A percentile compares a stretch with the other conserved stretches of the same genome.
Conservation (phyloP, 2,329 filamentous ascomycete genomes). For the Alternaria brassicae region DNA sequence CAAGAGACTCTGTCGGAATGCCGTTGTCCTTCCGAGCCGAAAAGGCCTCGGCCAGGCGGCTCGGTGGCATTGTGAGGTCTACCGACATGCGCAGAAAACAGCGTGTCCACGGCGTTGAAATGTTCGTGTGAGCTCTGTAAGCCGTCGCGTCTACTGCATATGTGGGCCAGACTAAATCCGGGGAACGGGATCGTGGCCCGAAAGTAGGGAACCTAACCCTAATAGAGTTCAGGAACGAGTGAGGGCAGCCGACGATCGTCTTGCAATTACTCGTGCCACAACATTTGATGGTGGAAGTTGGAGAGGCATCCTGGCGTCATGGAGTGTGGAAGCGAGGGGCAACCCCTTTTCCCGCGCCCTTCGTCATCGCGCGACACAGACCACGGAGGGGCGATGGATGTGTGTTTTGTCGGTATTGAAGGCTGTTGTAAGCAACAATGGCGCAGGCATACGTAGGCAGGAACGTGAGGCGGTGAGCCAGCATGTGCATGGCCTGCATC, state of each 20-base stretch:
- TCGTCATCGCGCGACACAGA: slow-evolving; percentile 36
- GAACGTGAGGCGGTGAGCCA: slow-evolving; percentile 38
- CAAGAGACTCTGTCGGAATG: slow-evolving; percentile 12
- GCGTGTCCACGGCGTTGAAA: neutral
- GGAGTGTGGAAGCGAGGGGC: slow-evolving; percentile 18
- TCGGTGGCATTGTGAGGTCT: slow-evolving; percentile 5
- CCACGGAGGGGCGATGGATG: slow-evolving; percentile 19
- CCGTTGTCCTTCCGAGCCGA: slow-evolving; percentile 7
- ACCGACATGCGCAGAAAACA: slow-evolving; percentile 4
- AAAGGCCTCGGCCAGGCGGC: slow-evolving; percentile 1
- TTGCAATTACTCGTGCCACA: slow-evolving; percentile 39
- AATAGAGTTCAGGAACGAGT: slow-evolving; percentile 46
- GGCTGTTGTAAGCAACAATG: slow-evolving; percentile 27
- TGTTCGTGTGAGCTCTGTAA: slow-evolving; percentile 10
- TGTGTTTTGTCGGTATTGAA: slow-evolving; percentile 14
- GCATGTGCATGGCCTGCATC: slow-evolving; percentile 28
- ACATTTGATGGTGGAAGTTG: slow-evolving; percentile 27
- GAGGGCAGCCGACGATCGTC: slow-evolving; percentile 40
- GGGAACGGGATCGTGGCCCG: slow-evolving; percentile 47
- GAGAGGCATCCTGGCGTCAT: slow-evolving; percentile 34
- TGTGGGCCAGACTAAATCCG: slow-evolving; percentile 39
- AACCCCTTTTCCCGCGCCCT: slow-evolving; percentile 33
- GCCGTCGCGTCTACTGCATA: slow-evolving; percentile 24
- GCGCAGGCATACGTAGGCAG: slow-evolving; percentile 11
- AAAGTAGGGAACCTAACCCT: slow-evolving; percentile 28